Conservation (phyloP, 2,329 filamentous ascomycete genomes). For the Escovopsis weberi region DNA sequence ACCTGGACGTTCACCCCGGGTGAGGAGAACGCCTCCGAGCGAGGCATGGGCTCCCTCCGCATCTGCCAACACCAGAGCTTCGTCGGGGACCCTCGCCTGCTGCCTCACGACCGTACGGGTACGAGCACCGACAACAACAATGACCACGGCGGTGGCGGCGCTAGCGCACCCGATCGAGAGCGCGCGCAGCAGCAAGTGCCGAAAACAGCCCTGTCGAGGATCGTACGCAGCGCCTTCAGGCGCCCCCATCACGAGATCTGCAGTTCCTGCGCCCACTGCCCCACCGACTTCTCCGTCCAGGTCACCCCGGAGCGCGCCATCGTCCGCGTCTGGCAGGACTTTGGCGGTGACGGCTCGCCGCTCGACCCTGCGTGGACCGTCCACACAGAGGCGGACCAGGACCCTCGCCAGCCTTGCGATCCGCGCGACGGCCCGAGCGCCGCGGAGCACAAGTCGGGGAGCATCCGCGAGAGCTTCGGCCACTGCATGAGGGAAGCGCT, state of each 20-base stretch:
- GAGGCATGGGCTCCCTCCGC: not conserved
- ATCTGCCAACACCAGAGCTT: not conserved
- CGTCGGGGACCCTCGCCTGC: not conserved
- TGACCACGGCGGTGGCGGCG: too few relatives aligned
- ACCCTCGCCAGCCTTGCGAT: too few relatives aligned
- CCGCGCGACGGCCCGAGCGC: too few relatives aligned
- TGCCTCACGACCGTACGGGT: too few relatives aligned
- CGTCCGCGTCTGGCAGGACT: conserved; percentile 5
- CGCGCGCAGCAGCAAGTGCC: not conserved
- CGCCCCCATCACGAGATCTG: not conserved
- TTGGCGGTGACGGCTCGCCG: conserved; percentile 6
- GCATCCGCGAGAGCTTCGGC: not conserved
- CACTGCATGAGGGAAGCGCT: not conserved
- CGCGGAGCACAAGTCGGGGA: not conserved
- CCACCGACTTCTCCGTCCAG: conserved; percentile 3
- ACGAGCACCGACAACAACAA: too few relatives aligned
- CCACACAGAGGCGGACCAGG: not conserved
- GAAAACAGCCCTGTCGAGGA: not conserved
- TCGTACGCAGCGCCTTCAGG: not conserved
- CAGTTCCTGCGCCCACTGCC: conserved; percentile 3
- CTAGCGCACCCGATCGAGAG: too few relatives aligned
- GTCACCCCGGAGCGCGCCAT: not conserved
- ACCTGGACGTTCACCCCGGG: not conserved
- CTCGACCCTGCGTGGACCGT: not conserved
- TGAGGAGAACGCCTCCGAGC: not conserved